Percentiles rank a stretch among this genome's conserved stretches.
These are phyloP conservation scores for Arachnomyces sp. DNA, from an alignment of 2,329 filamentous ascomycete species.

Conservation along the genomic window DNA sequence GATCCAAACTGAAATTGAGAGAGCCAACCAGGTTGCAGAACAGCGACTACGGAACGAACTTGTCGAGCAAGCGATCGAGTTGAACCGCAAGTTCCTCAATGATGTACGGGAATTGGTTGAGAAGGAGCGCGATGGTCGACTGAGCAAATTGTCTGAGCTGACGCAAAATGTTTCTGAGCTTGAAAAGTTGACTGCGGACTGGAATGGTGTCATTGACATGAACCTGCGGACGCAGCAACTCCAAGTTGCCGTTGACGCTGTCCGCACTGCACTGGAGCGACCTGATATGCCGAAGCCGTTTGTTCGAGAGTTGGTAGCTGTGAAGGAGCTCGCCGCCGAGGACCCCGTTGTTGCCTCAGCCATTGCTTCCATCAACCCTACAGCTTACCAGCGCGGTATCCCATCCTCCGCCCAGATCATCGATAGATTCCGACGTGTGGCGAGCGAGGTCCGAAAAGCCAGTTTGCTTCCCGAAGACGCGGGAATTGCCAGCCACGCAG, in stretches of 20 bases:
- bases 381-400: constrained; percentile 86
- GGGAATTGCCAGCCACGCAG: constrained; percentile 87
- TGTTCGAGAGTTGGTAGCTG: constrained; percentile 80
- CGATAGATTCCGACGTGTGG: constrained; percentile 90
- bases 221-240: constrained; percentile 94
- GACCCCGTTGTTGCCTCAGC: constrained; percentile 85
- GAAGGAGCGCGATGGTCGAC: constrained; percentile 73
- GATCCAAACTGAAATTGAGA: constrained; percentile 67
- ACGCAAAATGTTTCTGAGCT: constrained; percentile 70
- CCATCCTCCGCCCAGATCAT: constrained; percentile 76
- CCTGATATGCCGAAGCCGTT: constrained; percentile 72
- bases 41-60: constrained; percentile 77
- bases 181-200: constrained; percentile 77
- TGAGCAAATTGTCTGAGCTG: constrained; percentile 77
- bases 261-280: constrained; percentile 72
- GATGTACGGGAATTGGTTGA: constrained; percentile 78
- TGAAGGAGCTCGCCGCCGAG: constrained; percentile 82
- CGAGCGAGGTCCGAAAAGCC: constrained; percentile 87
- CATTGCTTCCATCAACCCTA: constrained; percentile 91
- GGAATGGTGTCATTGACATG: constrained; percentile 81
- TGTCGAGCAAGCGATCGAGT: constrained; percentile 77
- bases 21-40: constrained; percentile 71
- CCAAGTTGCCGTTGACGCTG: constrained; percentile 89
- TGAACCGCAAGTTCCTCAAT: constrained; percentile 75
- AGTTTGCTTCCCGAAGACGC: constrained; percentile 86